Evolutionary conservation across 805 yeast species (phyloP), one percentile per base, ranked within the genome.

Genomic region (Wickerhamiella musiphila): DNA sequence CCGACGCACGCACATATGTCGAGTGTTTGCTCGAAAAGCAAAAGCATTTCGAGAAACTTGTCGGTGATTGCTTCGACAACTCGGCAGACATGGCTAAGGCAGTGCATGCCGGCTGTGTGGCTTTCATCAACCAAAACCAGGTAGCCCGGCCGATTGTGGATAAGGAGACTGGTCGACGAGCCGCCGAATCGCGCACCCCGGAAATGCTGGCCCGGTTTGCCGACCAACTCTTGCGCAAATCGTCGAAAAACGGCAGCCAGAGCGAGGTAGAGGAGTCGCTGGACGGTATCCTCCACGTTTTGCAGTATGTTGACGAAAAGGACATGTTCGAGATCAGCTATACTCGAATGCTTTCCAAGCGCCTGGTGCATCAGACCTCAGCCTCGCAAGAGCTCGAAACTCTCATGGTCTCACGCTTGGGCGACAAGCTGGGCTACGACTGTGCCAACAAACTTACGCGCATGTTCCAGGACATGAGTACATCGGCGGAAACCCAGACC

Each of bases 291-390:
- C 79, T 86, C 78, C 68, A 74, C 11, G 64, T 90, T 18, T 81
- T 90, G 63, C 75, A 74, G 48, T 86, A 78, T 51, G 66, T 92
- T 36, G 83, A 79, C 27, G 96, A 90, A 52, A 84, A 83, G 53
- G 96, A 92, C 59, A 79, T 90, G 26, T 92, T 90, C 56, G 96
- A 90, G 58, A 77, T 75, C 39, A 78, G 79, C 59, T 90, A 90
- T 56, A 73, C 95, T 54, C 70, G 95, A 40, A 62, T 77, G 49
- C 65, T 90, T 45, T 86, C 96, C 8, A 78, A 77, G 51, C 70
- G 99, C 51, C 66, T 90, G 44, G 84, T 90, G 46, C 76, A 78
- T 49, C 78, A 83, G 44, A 71, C 90, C 13, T 77, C 93, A 3
- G 74, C 78, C 28, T 74, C 82, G 22, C 93, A 79, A 36, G 86